phyloP scores from a whole-genome alignment of 441 rosid genomes.

The Rhodomyrtus psidioides region DNA sequence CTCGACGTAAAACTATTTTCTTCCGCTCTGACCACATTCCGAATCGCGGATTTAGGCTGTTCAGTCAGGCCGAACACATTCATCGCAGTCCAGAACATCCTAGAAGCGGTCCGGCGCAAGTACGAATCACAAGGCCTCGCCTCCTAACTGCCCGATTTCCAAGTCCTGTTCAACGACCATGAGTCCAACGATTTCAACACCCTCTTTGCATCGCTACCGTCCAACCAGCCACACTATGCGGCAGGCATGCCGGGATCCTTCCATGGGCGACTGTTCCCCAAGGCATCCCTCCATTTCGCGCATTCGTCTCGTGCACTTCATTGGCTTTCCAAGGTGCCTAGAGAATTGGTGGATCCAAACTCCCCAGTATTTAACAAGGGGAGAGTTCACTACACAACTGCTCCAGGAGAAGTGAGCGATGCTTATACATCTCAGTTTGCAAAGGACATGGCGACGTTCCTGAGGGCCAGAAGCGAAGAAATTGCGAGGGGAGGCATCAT shows the following conservation, averaged over 20 bases:
- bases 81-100: conserved; percentile 17
- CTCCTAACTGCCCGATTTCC: conserved; percentile 18
- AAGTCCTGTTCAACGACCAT: conserved; percentile 33
- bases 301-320: conserved; percentile 22
- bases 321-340: conserved; percentile 24
- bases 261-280: conserved; percentile 17
- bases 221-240: conserved; percentile 1
- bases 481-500: conserved; percentile 29
- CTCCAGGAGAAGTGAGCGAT: conserved; percentile 7
- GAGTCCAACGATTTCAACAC: conserved; percentile 32
- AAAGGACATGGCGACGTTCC: conserved; percentile 14
- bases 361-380: conserved; percentile 29
- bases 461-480: conserved; percentile 24
- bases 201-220: conserved; percentile 21
- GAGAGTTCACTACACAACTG: conserved; percentile 28
- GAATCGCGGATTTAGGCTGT: conserved; percentile 39
- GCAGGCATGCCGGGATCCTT: conserved; percentile 27
- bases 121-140: conserved; percentile 4
- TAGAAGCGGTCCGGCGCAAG: conserved; percentile 18
- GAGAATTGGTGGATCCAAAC: conserved; percentile 5
- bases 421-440: conserved; percentile 22
- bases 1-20: conserved; percentile 8
- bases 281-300: conserved; percentile 23
- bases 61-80: conserved; percentile 38
- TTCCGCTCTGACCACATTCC: conserved; percentile 7